A percentile compares a stretch with the other conserved stretches of the same genome.
Evolutionary conservation across 768 basidiomycete species (phyloP).

Genomic region (Hydnum rufescens): DNA sequence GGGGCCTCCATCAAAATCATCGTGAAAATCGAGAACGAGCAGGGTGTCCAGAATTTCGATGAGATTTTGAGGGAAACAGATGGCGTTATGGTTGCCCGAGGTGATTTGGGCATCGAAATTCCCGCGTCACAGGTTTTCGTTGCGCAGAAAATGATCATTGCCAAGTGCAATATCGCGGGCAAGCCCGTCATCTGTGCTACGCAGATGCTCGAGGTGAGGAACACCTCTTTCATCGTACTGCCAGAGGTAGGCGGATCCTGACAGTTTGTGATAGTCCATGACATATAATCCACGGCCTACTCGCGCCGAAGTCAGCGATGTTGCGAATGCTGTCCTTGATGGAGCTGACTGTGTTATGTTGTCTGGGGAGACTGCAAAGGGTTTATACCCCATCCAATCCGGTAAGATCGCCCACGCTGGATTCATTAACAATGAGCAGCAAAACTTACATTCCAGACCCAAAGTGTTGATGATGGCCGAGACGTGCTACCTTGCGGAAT

Average conservation of each 20-base stretch:
- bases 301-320: slow-evolving; percentile 96
- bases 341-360: slow-evolving; percentile 99
- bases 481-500: slow-evolving; percentile 91
- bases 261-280: slow-evolving; percentile 49
- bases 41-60: slow-evolving; percentile 97
- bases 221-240: background rate
- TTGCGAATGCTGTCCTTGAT: slow-evolving; percentile 97
- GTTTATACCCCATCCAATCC: slow-evolving; percentile 86
- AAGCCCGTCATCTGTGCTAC: slow-evolving; percentile 98
- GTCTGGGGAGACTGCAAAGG: slow-evolving; percentile 98
- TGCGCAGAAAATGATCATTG: slow-evolving; percentile 99
- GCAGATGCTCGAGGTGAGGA: slow-evolving; percentile 86
- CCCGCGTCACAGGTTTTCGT: slow-evolving; percentile 98
- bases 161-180: slow-evolving; percentile 94
- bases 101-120: slow-evolving; percentile 98
- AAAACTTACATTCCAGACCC: background rate
- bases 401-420: slow-evolving; percentile 46
- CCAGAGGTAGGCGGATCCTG: slow-evolving; percentile 9
- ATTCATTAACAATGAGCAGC: background rate
- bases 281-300: slow-evolving; percentile 99
- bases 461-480: slow-evolving; percentile 97
- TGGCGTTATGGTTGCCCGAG: slow-evolving; percentile 99
- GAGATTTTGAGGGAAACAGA: slow-evolving; percentile 89
- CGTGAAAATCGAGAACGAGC: slow-evolving; percentile 99
- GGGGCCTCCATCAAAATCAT: slow-evolving; percentile 97